Evolutionary conservation across 2,329 filamentous ascomycete genomes (phyloP).

Genomic region (Exophiala dermatitidis): DNA sequence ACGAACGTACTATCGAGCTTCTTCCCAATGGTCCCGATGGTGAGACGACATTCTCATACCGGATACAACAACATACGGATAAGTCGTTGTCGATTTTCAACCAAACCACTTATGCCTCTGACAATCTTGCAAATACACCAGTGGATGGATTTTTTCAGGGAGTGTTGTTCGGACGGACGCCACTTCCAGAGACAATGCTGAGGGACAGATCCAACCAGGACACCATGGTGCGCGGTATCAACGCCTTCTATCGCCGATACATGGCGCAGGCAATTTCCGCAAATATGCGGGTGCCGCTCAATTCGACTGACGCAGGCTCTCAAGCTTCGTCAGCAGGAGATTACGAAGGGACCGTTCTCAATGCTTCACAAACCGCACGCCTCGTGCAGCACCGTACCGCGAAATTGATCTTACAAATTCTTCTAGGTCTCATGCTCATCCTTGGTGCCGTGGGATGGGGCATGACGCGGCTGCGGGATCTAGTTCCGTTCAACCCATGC

Average conservation of each 20-base stretch:
- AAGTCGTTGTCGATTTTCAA: conserved; percentile 18
- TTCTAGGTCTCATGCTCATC: conserved; percentile 17
- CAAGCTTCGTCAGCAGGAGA: not conserved
- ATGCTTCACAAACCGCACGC: not conserved
- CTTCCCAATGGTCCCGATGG: conserved; percentile 5
- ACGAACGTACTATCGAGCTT: conserved; percentile 10
- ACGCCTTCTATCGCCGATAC: conserved; percentile 21
- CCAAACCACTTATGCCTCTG: conserved; percentile 4
- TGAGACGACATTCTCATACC: conserved; percentile 12
- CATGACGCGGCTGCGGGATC: not conserved
- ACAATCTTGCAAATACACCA: not conserved
- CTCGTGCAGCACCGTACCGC: conserved; percentile 11
- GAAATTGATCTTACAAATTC: conserved; percentile 19
- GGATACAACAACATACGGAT: conserved; percentile 18
- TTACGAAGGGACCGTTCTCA: not conserved
- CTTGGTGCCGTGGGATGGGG: conserved; percentile 2
- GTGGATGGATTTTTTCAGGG: conserved; percentile 23
- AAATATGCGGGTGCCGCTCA: conserved; percentile 21
- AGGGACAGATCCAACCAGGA: not conserved
- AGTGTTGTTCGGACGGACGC: conserved; percentile 16
- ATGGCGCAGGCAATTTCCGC: conserved; percentile 25
- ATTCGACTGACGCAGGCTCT: not conserved
- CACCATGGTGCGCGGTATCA: conserved; percentile 5
- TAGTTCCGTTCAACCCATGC: conserved; percentile 21
- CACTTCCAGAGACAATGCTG: not conserved